phyloP scores from a whole-genome alignment of 352 stramenopile genomes.

The Elongisporangium anandrum region DNA sequence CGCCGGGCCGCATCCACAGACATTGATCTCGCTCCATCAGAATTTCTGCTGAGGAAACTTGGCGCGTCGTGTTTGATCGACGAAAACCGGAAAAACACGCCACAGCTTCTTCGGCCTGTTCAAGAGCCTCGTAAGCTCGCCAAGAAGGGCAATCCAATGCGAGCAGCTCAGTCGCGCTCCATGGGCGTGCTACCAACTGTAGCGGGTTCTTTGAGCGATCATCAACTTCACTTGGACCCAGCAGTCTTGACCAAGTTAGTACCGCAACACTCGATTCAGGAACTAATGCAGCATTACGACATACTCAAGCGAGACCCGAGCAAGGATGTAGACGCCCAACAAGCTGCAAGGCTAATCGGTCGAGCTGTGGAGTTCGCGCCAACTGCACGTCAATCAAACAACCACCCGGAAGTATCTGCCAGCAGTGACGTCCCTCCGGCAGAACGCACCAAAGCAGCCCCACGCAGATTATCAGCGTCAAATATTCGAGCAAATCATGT shows the following conservation, averaged over 20 bases:
- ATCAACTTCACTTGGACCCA: neutral
- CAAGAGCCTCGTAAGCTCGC: constrained; percentile 4
- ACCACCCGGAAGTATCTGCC: neutral
- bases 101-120: neutral
- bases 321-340: neutral
- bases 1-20: constrained; percentile 15
- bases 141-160: constrained; percentile 9
- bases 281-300: constrained; percentile 46
- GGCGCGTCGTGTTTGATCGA: constrained; percentile 54
- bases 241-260: constrained; percentile 1
- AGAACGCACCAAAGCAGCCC: neutral
- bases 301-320: neutral
- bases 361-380: neutral
- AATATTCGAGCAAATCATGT: neutral
- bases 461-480: neutral
- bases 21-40: constrained; percentile 58
- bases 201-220: neutral
- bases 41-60: constrained; percentile 65
- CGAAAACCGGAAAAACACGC: constrained; percentile 18
- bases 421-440: neutral
- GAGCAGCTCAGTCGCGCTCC: neutral
- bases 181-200: neutral
- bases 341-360: neutral
- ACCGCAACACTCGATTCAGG: constrained; percentile 21
- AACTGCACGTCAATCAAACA: neutral